phyloP scores from a whole-genome alignment of 257 asterid species.

The Jaltomata sinuosa region DNA sequence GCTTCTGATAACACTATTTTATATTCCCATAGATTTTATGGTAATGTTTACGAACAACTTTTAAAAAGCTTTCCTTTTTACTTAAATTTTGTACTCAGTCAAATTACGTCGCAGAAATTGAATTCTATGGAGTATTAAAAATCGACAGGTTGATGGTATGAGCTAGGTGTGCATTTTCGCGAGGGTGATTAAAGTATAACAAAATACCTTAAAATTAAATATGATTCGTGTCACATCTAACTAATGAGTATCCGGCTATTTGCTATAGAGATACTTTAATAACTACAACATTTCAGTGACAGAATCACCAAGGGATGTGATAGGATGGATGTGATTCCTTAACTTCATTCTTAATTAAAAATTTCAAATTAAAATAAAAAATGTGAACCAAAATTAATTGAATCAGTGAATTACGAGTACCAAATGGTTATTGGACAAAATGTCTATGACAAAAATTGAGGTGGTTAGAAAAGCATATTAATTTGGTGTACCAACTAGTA shows the following conservation, averaged over 20 bases:
- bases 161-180: not conserved
- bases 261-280: not conserved
- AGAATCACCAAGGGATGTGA: not conserved
- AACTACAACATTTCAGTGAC: not conserved
- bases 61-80: not conserved
- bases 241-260: not conserved
- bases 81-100: not conserved
- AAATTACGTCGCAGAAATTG: not conserved
- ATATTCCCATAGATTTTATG: not conserved
- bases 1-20: not conserved
- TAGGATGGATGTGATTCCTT: not conserved
- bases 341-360: not conserved
- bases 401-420: not conserved
- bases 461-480: not conserved
- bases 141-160: not conserved
- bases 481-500: slow-evolving; percentile 1
- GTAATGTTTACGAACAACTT: not conserved
- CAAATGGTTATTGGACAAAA: no score
- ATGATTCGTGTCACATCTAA: not conserved
- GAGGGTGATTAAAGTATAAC: not conserved
- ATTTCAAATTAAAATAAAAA: not conserved
- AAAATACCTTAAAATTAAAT: not conserved
- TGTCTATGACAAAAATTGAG: not conserved
- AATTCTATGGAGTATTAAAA: not conserved
- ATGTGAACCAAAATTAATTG: not conserved